A percentile compares a stretch with the other conserved stretches of the same genome.
Conservation (phyloP, 1,139 yeast genomes). For the Candida dubliniensis region DNA sequence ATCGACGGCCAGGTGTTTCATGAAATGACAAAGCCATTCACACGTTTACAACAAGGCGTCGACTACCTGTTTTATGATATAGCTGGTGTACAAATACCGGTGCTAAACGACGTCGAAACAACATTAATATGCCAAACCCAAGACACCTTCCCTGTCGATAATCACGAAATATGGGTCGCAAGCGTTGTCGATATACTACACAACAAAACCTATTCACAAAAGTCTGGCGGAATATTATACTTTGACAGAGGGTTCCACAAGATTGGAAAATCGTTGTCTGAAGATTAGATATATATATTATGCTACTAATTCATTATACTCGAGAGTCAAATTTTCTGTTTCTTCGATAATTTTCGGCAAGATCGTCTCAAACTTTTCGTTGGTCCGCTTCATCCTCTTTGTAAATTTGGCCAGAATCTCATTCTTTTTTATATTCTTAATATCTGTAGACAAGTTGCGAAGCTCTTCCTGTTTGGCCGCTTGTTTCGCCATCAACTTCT, state of each 20-base stretch:
- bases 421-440: conserved; percentile 30
- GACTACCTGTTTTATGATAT: conserved; percentile 17
- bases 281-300: conserved; percentile 8
- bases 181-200: conserved; percentile 53
- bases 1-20: conserved; percentile 44
- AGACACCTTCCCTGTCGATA: conserved; percentile 59
- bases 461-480: conserved; percentile 27
- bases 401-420: conserved; percentile 28
- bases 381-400: conserved; percentile 29
- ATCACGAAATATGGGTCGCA: conserved; percentile 89
- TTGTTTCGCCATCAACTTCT: conserved; percentile 29
- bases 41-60: conserved; percentile 18
- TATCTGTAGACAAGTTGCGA: conserved; percentile 25
- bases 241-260: conserved; percentile 60
- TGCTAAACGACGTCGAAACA: conserved; percentile 58
- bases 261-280: conserved; percentile 45
- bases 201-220: conserved; percentile 14
- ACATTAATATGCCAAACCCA: conserved; percentile 63
- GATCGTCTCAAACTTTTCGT: conserved; percentile 41
- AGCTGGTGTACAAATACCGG: conserved; percentile 49
- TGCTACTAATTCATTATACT: conserved; percentile 12
- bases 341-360: conserved; percentile 33
- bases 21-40: conserved; percentile 54
- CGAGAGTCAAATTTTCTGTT: conserved; percentile 16
- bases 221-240: conserved; percentile 64